Base-by-base conservation (phyloP, 2,329 filamentous ascomycete genomes). In the Fusarium torreyae region DNA sequence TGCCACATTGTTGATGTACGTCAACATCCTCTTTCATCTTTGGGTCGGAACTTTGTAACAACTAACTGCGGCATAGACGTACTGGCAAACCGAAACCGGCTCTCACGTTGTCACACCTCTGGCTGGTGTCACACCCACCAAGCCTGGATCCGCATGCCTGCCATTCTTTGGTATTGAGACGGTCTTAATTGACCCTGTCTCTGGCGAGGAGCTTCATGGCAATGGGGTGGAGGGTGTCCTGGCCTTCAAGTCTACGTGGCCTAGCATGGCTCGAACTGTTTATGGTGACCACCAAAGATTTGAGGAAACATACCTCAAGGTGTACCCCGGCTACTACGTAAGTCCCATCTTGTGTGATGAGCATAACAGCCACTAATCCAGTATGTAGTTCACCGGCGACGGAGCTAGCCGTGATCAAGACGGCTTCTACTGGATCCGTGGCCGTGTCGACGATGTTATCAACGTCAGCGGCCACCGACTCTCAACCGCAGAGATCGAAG, bases 151-250 rank as follows among this genome's bases (percentile, higher is more conserved):
- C 75, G 94, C 94, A 3, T 97, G 94, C 7, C 86, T 98, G 31
- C 94, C 95, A n/a, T 98, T 97, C 88, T 98, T 98, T 77, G 94
- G 95, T 70, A 95, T 98, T 75, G 94, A 97, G 79, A 93, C 94
- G 49, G 93, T 92, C 48, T 94, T 98, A 77, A 94, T 98, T 78
- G 94, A 98, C 79, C 94, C 94, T 4, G 92, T 97, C 40, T 94
- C 92, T 14, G 94, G 94, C 59, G 90, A 93, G 73, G 94, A 97
- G 83, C 91, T 97, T 64, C 85, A 90, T 71, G 94, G 94, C 46
- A 97, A 97, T 77, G 93, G 97, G 78, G 93, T 97, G 45, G 94
- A 98, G 82, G 94, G 94, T 77, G 94, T 97, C 28, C 85, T 98
- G 61, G 93, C 92, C 49, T 96, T 98, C 86, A 97, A 97, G 86